Conservation (phyloP, 768 basidiomycete species). For the Hygrocybe punicea region DNA sequence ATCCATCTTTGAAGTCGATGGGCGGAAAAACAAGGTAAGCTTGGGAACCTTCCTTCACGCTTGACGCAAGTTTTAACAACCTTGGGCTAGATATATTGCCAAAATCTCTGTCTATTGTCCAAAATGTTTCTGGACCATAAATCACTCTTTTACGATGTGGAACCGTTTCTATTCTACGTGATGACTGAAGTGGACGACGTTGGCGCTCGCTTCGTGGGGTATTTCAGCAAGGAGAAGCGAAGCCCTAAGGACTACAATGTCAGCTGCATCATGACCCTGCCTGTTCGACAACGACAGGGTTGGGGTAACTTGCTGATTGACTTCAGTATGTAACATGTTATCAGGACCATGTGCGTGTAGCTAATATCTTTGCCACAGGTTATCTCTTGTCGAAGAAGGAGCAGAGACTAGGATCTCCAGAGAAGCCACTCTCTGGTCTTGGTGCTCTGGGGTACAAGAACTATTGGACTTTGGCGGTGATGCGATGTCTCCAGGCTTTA, state of each 20-base stretch:
- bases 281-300: constrained; percentile 88
- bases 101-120: constrained; percentile 93
- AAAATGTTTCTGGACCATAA: constrained; percentile 99
- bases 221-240: constrained; percentile 98
- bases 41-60: constrained; percentile 7
- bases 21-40: constrained; percentile 88
- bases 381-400: constrained; percentile 97
- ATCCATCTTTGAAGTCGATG: constrained; percentile 97
- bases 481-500: constrained; percentile 65
- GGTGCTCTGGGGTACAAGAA: constrained; percentile 92
- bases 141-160: constrained; percentile 97
- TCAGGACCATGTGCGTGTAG: background rate
- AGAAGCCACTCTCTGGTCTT: constrained; percentile 90
- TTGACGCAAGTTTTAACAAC: background rate
- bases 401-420: constrained; percentile 83
- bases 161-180: constrained; percentile 98
- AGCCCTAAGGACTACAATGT: constrained; percentile 96
- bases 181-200: constrained; percentile 87
- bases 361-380: constrained; percentile 48
- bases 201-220: constrained; percentile 93
- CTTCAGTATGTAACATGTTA: constrained; percentile 69
- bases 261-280: constrained; percentile 99
- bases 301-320: constrained; percentile 98
- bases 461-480: constrained; percentile 89
- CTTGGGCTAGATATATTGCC: constrained; percentile 82